phyloP scores from a whole-genome alignment of 2,329 filamentous ascomycete species.

The Calonectria ilicicola region DNA sequence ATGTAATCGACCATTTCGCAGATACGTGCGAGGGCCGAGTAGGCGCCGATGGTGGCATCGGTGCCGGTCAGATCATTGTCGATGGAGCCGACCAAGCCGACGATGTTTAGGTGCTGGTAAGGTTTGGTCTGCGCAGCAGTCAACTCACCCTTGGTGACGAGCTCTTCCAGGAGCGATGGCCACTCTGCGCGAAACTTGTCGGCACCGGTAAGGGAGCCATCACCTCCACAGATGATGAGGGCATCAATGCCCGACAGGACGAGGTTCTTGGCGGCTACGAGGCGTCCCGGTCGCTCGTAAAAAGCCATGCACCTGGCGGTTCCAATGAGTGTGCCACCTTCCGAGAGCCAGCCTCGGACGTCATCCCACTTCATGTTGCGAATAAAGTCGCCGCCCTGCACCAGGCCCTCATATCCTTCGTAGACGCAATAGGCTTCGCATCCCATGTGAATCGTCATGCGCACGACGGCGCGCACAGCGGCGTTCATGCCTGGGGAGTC shows the following conservation, averaged over 20 bases:
- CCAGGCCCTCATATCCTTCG: conserved; percentile 96
- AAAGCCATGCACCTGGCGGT: conserved; percentile 95
- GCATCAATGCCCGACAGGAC: conserved; percentile 93
- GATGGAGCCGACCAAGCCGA: conserved; percentile 95
- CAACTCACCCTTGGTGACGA: conserved; percentile 80
- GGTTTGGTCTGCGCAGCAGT: conserved; percentile 77
- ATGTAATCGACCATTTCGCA: conserved; percentile 98
- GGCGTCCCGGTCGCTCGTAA: conserved; percentile 85
- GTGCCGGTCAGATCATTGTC: conserved; percentile 98
- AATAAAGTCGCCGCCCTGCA: conserved; percentile 90
- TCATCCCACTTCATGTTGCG: conserved; percentile 91
- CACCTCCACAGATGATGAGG: conserved; percentile 95
- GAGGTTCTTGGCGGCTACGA: conserved; percentile 94
- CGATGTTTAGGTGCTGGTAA: conserved; percentile 92
- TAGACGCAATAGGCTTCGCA: conserved; percentile 86
- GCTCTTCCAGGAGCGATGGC: conserved; percentile 87
- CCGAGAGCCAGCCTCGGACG: conserved; percentile 92
- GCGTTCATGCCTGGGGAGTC: conserved; percentile 97
- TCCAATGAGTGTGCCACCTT: conserved; percentile 95
- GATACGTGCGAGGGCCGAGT: conserved; percentile 91
- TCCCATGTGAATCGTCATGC: conserved; percentile 87
- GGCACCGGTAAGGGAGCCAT: conserved; percentile 94
- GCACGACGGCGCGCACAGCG: conserved; percentile 88
- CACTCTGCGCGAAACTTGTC: conserved; percentile 94
- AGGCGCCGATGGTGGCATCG: conserved; percentile 97